These are phyloP conservation scores for Zizania palustris DNA, from an alignment of 202 grass and related monocot genomes.

Conservation along the genomic window DNA sequence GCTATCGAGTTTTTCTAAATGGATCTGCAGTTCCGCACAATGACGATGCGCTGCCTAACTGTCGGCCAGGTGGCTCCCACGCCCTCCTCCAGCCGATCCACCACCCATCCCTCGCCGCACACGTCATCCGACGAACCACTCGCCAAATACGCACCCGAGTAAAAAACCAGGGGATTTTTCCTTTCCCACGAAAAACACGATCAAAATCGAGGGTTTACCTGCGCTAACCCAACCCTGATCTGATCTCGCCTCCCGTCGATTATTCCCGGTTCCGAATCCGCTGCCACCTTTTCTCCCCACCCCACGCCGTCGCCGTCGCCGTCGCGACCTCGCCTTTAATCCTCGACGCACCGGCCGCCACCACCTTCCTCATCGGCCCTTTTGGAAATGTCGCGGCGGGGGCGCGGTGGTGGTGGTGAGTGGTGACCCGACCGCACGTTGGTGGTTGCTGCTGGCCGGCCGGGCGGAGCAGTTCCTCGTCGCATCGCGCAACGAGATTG, in stretches of 20 bases:
- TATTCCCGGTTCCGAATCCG: not conserved
- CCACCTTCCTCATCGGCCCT: not conserved
- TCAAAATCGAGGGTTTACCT: constrained; percentile 29
- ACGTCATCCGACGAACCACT: constrained; percentile 21
- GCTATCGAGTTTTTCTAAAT: not conserved
- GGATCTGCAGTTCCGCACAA: constrained; percentile 30
- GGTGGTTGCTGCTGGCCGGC: not conserved
- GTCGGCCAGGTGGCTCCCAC: constrained; percentile 40
- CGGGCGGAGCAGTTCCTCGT: constrained; percentile 18
- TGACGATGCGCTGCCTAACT: constrained; percentile 43
- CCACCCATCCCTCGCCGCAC: constrained; percentile 15
- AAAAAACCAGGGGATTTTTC: not conserved
- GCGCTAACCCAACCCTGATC: constrained; percentile 16
- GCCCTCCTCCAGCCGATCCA: constrained; percentile 3
- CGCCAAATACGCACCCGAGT: constrained; percentile 1
- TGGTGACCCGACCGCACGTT: constrained; percentile 49
- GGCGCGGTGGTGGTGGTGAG: constrained; percentile 27
- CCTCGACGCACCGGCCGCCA: constrained; percentile 18
- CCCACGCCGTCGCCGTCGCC: not conserved
- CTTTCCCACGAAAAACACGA: constrained; percentile 7
- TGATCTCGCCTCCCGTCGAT: not conserved
- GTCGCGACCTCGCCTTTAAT: constrained; percentile 4
- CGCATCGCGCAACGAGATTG: constrained; percentile 28
- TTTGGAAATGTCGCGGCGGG: constrained; percentile 36
- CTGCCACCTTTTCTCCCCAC: not conserved